These are phyloP conservation scores for Eruca vesicaria DNA, from an alignment of 441 rosid genomes.

Conservation along the genomic window DNA sequence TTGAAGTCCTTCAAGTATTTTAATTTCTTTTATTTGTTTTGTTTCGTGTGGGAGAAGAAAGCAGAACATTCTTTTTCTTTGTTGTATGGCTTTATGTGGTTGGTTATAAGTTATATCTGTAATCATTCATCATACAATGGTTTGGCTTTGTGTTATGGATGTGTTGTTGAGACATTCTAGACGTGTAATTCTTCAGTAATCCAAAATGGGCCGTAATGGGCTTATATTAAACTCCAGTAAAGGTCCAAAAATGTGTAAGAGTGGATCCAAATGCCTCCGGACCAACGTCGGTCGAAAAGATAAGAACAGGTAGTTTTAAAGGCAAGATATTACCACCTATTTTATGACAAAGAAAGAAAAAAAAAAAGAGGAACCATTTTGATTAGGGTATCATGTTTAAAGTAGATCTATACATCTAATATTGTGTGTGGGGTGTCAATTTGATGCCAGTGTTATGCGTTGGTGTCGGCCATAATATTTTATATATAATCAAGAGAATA, in stretches of 20 bases:
- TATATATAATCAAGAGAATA: background rate
- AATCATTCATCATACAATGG: background rate
- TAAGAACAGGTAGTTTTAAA: background rate
- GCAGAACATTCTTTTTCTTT: background rate
- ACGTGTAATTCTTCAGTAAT: background rate
- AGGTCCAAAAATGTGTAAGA: background rate
- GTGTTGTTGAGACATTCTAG: background rate
- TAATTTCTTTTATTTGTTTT: conserved; percentile 16
- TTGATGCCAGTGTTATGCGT: background rate
- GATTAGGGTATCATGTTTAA: background rate
- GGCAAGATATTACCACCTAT: background rate
- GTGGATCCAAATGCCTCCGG: background rate
- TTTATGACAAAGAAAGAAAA: background rate
- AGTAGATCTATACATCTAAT: background rate
- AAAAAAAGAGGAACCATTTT: background rate
- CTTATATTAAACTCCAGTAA: background rate
- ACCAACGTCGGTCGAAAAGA: background rate
- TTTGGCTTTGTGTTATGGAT: background rate
- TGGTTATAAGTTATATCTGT: background rate
- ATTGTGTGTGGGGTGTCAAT: background rate
- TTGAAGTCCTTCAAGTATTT: background rate
- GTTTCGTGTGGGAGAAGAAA: conserved; percentile 6
- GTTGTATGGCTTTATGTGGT: background rate
- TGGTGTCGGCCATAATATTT: background rate
- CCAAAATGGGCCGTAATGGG: background rate